Evolutionary conservation across 345 rosid genomes (phyloP).

Genomic region (Boechera retrofracta): DNA sequence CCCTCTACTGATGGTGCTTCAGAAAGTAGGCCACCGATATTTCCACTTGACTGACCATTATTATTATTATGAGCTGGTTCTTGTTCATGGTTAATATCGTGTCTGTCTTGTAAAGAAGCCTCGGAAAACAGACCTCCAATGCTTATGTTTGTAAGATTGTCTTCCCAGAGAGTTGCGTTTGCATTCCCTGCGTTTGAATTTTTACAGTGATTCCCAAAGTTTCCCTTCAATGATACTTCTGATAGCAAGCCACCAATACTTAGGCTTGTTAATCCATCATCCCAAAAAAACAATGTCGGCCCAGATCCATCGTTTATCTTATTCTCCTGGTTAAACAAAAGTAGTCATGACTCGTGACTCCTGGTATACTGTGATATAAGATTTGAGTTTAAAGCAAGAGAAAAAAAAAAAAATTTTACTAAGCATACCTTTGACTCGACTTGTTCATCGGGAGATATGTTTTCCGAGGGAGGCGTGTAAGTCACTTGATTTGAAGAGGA

Average conservation of each 20-base stretch:
- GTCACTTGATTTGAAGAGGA: constrained; percentile 45
- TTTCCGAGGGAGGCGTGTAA: constrained; percentile 40
- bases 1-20: constrained; percentile 31
- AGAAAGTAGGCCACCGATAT: constrained; percentile 9
- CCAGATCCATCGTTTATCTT: constrained; percentile 43
- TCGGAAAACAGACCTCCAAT: constrained; percentile 86
- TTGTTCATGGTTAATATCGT: constrained; percentile 35
- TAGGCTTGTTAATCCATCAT: constrained; percentile 65
- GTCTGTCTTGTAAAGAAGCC: constrained; percentile 67
- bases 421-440: constrained; percentile 51
- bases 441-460: constrained; percentile 44
- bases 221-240: constrained; percentile 78
- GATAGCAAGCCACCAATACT: constrained; percentile 88
- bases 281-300: constrained; percentile 62
- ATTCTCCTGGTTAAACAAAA: constrained; percentile 51
- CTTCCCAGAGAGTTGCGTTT: constrained; percentile 61
- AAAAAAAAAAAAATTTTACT: not conserved
- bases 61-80: constrained; percentile 48
- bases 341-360: constrained; percentile 29
- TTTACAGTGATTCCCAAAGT: constrained; percentile 34
- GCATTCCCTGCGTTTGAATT: constrained; percentile 48
- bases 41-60: constrained; percentile 23
- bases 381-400: constrained; percentile 16
- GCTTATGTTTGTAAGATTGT: constrained; percentile 69
- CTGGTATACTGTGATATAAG: not conserved